Evolutionary conservation across 192 early-diverging fungal genomes (phyloP), one percentile per base, ranked within the genome.

Genomic region (Chytriomyces hyalinus): DNA sequence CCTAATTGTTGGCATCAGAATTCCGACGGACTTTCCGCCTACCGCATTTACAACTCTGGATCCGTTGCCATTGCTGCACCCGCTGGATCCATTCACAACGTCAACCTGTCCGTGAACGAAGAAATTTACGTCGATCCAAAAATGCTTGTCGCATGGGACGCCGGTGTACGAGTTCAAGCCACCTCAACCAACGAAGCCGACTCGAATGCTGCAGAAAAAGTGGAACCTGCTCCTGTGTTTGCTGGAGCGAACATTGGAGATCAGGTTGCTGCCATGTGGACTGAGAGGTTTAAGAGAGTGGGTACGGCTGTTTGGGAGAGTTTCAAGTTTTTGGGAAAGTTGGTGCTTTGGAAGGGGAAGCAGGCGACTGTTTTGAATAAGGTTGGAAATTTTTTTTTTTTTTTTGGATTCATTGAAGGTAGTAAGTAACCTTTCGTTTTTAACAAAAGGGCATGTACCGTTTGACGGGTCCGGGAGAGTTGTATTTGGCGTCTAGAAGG

Each of bases 111-210:
- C 6, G 84, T 89, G 9, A 87, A 84, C n/a, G 92, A 94, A 70
- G 89, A 91, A 76, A 93, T 92, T 65, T 77, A 90, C 17, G 92
- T 92, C 17, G 91, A 92, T 77, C 90, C 92, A 24, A 83, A 89
- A 79, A 51, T 72, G 8, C 61, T 78, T n/a, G 69, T 72, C 11
- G 77, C 77, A 24, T 78, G 77, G 77, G 77, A 78, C 51, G 77
- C 77, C 15, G 46, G 45, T 22, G 44, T 78, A n/a, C 49, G 10
- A 2, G 26, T 76, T 47, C 24, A 67, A 36, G 22, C 43, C 11
- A 51, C 74, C 20, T 36, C 36, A 36, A 36, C 36, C 36, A 51
- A 65, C 61, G 57, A 61, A 36, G 36, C 36, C 36, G 36, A 36
- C 36, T 3, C 36, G 36, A 6, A 61, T 74, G 61, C 72, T 43